These are phyloP conservation scores for Eucalyptus tenuipes DNA, from an alignment of 345 rosid species.

Conservation along the genomic window DNA sequence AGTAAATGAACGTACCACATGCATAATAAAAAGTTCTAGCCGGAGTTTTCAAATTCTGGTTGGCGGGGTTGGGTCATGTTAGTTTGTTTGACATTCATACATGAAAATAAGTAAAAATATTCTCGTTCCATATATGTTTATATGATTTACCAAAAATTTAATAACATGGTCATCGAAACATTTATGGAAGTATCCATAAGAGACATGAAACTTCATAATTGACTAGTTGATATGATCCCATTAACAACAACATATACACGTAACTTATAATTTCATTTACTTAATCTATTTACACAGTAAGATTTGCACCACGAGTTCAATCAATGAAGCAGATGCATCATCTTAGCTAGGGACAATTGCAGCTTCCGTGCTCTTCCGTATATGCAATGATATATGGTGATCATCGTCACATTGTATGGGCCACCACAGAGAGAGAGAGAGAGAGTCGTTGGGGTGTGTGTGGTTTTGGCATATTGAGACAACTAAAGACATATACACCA, in stretches of 20 bases:
- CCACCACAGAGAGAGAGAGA: constrained; percentile 1
- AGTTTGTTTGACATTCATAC: not conserved
- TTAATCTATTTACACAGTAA: not conserved
- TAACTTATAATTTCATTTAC: not conserved
- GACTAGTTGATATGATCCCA: not conserved
- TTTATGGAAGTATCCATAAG: not conserved
- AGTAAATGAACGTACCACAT: not conserved
- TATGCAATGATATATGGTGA: not conserved
- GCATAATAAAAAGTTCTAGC: not conserved
- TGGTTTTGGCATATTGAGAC: not conserved
- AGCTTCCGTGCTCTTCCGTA: not conserved
- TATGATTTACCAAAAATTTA: not conserved
- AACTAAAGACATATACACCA: not conserved
- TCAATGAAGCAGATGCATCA: not conserved
- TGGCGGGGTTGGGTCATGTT: not conserved
- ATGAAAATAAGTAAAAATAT: not conserved
- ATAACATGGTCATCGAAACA: not conserved
- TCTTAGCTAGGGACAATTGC: not conserved
- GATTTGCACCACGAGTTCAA: not conserved
- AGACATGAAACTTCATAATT: not conserved
- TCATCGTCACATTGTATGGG: not conserved
- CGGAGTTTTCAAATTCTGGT: not conserved
- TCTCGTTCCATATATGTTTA: not conserved
- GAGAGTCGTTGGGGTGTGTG: not conserved
- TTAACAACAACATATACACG: not conserved